Conservation (phyloP, 2,329 filamentous ascomycete genomes). For the Aaosphaeria arxii region DNA sequence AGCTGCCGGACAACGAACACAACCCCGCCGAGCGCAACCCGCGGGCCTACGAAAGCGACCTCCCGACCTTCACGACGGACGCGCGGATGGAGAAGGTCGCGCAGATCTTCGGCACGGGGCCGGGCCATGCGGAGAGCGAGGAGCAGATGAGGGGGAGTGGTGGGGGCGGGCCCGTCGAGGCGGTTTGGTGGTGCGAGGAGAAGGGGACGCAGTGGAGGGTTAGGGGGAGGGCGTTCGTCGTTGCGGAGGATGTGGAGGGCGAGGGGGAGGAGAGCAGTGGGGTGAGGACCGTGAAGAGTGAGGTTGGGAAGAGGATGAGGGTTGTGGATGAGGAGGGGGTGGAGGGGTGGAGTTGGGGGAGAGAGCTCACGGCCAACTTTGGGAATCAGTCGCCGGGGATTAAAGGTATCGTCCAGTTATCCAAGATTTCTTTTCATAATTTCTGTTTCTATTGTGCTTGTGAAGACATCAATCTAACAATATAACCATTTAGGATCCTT, state of each 20-base stretch:
- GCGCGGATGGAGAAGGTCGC: constrained; percentile 78
- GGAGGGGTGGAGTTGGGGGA: constrained; percentile 70
- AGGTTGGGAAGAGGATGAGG: constrained; percentile 63
- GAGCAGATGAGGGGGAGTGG: constrained; percentile 51
- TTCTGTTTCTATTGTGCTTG: neutral
- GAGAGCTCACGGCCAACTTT: constrained; percentile 82
- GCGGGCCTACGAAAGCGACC: constrained; percentile 67
- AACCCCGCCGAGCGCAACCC: constrained; percentile 74
- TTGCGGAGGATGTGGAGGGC: constrained; percentile 66
- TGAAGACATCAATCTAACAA: neutral
- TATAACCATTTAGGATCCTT: constrained; percentile 54
- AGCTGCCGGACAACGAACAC: constrained; percentile 67
- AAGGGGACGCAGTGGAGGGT: constrained; percentile 80
- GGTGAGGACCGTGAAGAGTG: constrained; percentile 57
- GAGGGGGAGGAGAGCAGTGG: constrained; percentile 53
- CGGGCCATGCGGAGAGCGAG: constrained; percentile 44
- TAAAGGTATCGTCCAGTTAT: constrained; percentile 53
- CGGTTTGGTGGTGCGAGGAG: constrained; percentile 74
- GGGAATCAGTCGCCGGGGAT: constrained; percentile 81
- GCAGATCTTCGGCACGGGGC: constrained; percentile 61
- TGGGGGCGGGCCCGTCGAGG: constrained; percentile 72
- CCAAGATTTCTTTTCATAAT: neutral
- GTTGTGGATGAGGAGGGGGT: constrained; percentile 44
- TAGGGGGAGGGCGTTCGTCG: constrained; percentile 70
- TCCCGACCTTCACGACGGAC: constrained; percentile 84